Evolutionary conservation across 1,284 basidiomycete genomes (phyloP).

Genomic region (Ustilago vetiveriae): DNA sequence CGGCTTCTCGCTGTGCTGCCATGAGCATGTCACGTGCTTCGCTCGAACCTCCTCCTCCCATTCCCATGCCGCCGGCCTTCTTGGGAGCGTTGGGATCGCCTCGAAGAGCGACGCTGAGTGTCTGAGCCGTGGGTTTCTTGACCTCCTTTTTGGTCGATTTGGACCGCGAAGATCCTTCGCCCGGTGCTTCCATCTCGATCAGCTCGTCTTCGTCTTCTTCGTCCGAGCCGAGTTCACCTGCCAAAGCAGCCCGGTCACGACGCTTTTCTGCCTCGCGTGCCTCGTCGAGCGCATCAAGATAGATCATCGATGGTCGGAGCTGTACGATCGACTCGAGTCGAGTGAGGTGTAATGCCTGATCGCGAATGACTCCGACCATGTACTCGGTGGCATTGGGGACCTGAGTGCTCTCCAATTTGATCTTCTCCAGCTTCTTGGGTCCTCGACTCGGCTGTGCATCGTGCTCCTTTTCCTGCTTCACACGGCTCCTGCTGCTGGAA

Average conservation of each 20-base stretch:
- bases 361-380: constrained; percentile 61
- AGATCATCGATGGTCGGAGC: constrained; percentile 65
- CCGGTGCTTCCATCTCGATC: constrained; percentile 45
- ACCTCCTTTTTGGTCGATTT: constrained; percentile 36
- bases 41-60: constrained; percentile 32
- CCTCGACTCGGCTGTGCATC: constrained; percentile 24
- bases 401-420: constrained; percentile 56
- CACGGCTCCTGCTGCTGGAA: constrained; percentile 17
- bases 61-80: constrained; percentile 26
- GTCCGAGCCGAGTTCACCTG: constrained; percentile 45
- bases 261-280: constrained; percentile 53
- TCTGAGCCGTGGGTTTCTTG: constrained; percentile 44
- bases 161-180: constrained; percentile 30
- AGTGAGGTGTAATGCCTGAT: constrained; percentile 62
- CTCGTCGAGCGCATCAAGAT: constrained; percentile 61
- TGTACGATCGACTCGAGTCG: constrained; percentile 59
- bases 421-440: constrained; percentile 56
- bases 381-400: constrained; percentile 63
- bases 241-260: constrained; percentile 48
- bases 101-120: constrained; percentile 59
- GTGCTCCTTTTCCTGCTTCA: constrained; percentile 45
- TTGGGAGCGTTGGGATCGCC: constrained; percentile 36
- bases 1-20: constrained; percentile 59
- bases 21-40: constrained; percentile 52
- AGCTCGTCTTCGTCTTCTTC: constrained; percentile 53